phyloP scores from a whole-genome alignment of 1,284 basidiomycete species.

The Pseudozyma tsukubaensis region DNA sequence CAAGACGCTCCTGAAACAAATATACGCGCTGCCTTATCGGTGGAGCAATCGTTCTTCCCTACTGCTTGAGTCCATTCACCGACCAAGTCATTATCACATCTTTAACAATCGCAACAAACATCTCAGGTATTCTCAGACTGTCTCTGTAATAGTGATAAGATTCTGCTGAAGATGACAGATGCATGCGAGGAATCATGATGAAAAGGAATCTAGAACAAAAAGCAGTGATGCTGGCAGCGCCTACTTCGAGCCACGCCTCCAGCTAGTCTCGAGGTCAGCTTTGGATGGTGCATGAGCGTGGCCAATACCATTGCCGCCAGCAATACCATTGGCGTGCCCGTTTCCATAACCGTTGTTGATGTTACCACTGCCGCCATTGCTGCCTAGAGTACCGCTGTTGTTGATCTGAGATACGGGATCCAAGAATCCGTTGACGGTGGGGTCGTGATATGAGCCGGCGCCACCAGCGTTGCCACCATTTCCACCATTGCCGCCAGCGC shows the following conservation, averaged over 20 bases:
- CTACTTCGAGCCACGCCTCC: constrained; percentile 41
- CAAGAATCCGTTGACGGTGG: constrained; percentile 4
- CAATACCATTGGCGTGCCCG: constrained; percentile 8
- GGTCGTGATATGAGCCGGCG: not conserved
- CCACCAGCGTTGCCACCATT: constrained; percentile 11
- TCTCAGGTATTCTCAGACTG: too few species aligned
- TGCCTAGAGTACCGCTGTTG: not conserved
- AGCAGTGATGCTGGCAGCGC: not conserved
- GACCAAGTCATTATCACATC: too few species aligned
- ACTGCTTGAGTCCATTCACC: too few species aligned
- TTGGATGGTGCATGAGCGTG: constrained; percentile 15
- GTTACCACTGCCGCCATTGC: constrained; percentile 8
- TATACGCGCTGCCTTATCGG: too few species aligned
- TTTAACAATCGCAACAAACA: too few species aligned
- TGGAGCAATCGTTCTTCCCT: too few species aligned
- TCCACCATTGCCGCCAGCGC: constrained; percentile 11
- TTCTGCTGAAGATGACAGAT: not conserved
- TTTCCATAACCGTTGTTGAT: constrained; percentile 4
- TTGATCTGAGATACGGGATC: constrained; percentile 10
- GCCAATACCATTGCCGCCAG: not conserved
- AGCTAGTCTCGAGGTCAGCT: constrained; percentile 45
- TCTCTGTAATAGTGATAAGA: too few species aligned
- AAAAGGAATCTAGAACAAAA: constrained; percentile 1
- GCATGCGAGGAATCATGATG: not conserved
- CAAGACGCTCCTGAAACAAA: too few species aligned